phyloP scores from a whole-genome alignment of 352 stramenopile species.

The Aphanomyces euteiches region DNA sequence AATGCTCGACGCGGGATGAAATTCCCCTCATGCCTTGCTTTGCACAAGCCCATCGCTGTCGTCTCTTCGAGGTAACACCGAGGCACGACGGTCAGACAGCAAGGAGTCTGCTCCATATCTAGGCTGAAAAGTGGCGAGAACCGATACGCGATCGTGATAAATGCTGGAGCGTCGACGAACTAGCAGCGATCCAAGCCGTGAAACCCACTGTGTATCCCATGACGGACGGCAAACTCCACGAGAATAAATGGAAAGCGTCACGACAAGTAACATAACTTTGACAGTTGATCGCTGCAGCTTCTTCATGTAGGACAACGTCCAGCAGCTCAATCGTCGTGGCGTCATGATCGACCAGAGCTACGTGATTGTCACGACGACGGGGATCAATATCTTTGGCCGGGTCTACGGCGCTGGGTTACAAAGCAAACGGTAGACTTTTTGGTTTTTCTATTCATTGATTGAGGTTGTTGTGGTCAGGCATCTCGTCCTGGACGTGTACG shows the following conservation, averaged over 20 bases:
- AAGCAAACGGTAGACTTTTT: constrained; percentile 24
- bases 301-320: constrained; percentile 26
- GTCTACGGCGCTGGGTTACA: constrained; percentile 51
- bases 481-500: constrained; percentile 55
- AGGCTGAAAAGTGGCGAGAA: constrained; percentile 50
- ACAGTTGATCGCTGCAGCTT: background rate
- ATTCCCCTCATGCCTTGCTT: constrained; percentile 72
- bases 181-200: constrained; percentile 40
- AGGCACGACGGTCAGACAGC: constrained; percentile 7
- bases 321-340: constrained; percentile 49
- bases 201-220: constrained; percentile 35
- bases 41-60: constrained; percentile 42
- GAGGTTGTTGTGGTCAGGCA: constrained; percentile 27
- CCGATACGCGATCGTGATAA: constrained; percentile 60
- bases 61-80: constrained; percentile 23
- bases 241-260: constrained; percentile 47
- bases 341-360: constrained; percentile 58
- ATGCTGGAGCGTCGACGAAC: constrained; percentile 49
- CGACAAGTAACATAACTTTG: background rate
- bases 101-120: background rate
- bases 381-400: constrained; percentile 52
- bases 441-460: background rate
- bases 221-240: constrained; percentile 38
- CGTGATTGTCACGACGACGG: constrained; percentile 56
- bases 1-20: constrained; percentile 49